Evolutionary conservation across 2,329 filamentous ascomycete species (phyloP).

Genomic region (Aspergillus chevalieri): DNA sequence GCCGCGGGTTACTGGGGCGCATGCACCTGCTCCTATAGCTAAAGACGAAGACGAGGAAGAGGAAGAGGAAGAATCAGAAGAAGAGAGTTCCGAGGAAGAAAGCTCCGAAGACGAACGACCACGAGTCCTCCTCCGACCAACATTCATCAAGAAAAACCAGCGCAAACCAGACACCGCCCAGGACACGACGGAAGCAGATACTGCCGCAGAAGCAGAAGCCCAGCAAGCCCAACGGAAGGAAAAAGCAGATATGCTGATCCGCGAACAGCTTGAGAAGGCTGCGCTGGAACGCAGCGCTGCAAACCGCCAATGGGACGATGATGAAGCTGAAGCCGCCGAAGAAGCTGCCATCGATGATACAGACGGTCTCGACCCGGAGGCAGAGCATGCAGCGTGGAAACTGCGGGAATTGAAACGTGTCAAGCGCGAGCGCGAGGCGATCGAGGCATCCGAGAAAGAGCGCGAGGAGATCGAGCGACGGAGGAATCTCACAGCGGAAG

Average conservation of each 20-base stretch:
- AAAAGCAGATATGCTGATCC: slow-evolving; percentile 70
- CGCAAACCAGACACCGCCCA: slow-evolving; percentile 38
- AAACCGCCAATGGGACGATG: slow-evolving; percentile 78
- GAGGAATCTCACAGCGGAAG: slow-evolving; percentile 77
- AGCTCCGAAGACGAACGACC: slow-evolving; percentile 54
- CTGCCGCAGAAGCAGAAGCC: slow-evolving; percentile 38
- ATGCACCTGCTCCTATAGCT: slow-evolving; percentile 5
- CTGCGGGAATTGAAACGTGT: slow-evolving; percentile 84
- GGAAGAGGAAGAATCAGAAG: slow-evolving; percentile 26
- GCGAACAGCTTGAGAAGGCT: slow-evolving; percentile 81
- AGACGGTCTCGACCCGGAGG: slow-evolving; percentile 78
- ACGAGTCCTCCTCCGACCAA: slow-evolving; percentile 56
- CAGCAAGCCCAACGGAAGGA: slow-evolving; percentile 55
- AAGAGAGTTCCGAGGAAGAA: slow-evolving; percentile 47
- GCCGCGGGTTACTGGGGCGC: slow-evolving; percentile 10
- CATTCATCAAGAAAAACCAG: slow-evolving; percentile 60
- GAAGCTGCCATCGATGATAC: slow-evolving; percentile 79
- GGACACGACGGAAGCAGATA: slow-evolving; percentile 16
- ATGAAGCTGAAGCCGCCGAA: slow-evolving; percentile 59
- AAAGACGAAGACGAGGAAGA: neutral
- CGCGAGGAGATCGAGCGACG: slow-evolving; percentile 83
- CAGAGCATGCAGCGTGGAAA: slow-evolving; percentile 89
- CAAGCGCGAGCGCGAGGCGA: slow-evolving; percentile 76
- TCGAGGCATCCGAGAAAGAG: slow-evolving; percentile 78
- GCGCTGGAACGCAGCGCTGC: slow-evolving; percentile 66